Evolutionary conservation across 768 basidiomycete genomes (phyloP).

Genomic region (Lactifluus echinatus): DNA sequence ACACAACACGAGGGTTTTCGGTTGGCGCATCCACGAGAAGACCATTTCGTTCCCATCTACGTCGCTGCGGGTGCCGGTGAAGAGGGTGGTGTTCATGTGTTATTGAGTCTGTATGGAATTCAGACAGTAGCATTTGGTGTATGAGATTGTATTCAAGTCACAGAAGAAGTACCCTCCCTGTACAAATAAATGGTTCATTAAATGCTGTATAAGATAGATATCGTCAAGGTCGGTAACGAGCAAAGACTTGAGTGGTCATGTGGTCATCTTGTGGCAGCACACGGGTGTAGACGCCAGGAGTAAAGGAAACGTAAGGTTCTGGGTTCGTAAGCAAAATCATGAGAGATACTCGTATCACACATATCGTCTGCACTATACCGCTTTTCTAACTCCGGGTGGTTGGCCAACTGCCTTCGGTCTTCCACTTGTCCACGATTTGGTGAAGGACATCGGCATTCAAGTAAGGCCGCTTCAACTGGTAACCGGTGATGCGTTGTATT

Average conservation of each 20-base stretch:
- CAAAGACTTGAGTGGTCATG: background rate
- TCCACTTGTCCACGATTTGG: slow-evolving; percentile 76
- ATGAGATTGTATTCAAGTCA: slow-evolving; percentile 20
- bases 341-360: slow-evolving; percentile 10
- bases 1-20: slow-evolving; percentile 54
- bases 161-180: background rate
- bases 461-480: slow-evolving; percentile 51
- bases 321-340: slow-evolving; percentile 12
- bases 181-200: slow-evolving; percentile 15
- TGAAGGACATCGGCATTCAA: slow-evolving; percentile 53
- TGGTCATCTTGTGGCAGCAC: background rate
- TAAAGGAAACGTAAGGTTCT: slow-evolving; percentile 5
- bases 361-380: background rate
- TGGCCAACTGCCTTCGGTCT: slow-evolving; percentile 52
- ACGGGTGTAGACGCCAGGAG: background rate
- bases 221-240: slow-evolving; percentile 10
- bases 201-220: slow-evolving; percentile 11
- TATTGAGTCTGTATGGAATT: slow-evolving; percentile 47
- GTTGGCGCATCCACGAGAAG: slow-evolving; percentile 62
- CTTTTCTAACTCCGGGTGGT: slow-evolving; percentile 19
- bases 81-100: slow-evolving; percentile 39
- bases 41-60: slow-evolving; percentile 77
- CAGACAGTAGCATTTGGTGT: slow-evolving; percentile 62
- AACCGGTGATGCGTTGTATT: slow-evolving; percentile 65
- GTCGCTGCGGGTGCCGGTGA: slow-evolving; percentile 69